Percentiles rank a stretch among this genome's conserved stretches.
phyloP scores from a whole-genome alignment of 257 asterid genomes.

The Cordia subcordata region DNA sequence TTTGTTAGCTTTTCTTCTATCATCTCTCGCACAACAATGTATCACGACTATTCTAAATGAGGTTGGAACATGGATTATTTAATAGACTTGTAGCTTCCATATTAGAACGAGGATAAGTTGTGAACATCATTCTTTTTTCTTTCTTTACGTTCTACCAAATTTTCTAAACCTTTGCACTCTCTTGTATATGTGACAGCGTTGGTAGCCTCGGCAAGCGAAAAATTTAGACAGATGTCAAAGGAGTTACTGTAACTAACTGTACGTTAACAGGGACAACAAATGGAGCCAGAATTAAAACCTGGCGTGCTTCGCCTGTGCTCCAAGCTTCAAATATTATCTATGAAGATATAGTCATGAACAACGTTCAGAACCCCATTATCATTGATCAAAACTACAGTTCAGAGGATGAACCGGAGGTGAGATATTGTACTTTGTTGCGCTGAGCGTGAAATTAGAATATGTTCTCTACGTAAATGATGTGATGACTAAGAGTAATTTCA shows the following conservation, averaged over 20 bases:
- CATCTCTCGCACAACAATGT: too few relatives aligned
- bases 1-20: too few relatives aligned
- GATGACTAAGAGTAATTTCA: too few relatives aligned
- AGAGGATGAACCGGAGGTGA: slow-evolving; percentile 24
- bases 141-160: neutral
- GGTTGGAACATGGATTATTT: too few relatives aligned
- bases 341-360: slow-evolving; percentile 38
- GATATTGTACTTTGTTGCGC: too few relatives aligned
- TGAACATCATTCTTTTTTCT: neutral
- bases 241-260: slow-evolving; percentile 43
- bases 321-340: slow-evolving; percentile 30
- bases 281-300: slow-evolving; percentile 76
- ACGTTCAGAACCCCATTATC: slow-evolving; percentile 59
- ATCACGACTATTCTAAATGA: too few relatives aligned
- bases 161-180: neutral
- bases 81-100: too few relatives aligned
- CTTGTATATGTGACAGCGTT: slow-evolving; percentile 26
- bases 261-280: slow-evolving; percentile 58
- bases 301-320: slow-evolving; percentile 34
- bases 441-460: too few relatives aligned
- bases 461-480: too few relatives aligned
- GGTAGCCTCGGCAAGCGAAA: slow-evolving; percentile 73
- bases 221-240: slow-evolving; percentile 31
- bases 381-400: slow-evolving; percentile 71
- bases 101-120: too few relatives aligned